Base-by-base conservation (phyloP, 2,329 filamentous ascomycete genomes). In the Sordariomycetes sp. region DNA sequence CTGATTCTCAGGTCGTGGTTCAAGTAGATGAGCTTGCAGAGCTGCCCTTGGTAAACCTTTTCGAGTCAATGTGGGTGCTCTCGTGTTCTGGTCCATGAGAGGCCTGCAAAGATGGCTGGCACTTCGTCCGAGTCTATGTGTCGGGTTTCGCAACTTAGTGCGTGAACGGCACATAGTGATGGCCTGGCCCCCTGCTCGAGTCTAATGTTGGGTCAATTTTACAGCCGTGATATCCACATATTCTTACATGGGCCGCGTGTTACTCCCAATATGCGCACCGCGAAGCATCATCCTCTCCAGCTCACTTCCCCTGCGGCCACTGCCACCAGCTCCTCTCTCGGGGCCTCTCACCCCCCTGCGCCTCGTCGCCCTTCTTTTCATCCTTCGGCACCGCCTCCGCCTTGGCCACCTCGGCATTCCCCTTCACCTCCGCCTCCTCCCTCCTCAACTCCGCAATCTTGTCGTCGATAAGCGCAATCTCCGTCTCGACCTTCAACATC, bases 391-490 rank as follows among this genome's bases (percentile, higher is more conserved):
- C 12, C 25, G 5, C 15, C 15, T 25, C 17, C 52, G 52, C 32
- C 42, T 48, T 48, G 10, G 2, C 8, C 17, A 2, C 12, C 6
- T n/a, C 13, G 32, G 15, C 28, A 10, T 34, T 36, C 36, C n/a
- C 50, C 45, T 57, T 56, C 48, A 52, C 58, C 32, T 52, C 50
- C 36, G 51, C 48, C 12, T 56, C 57, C 34, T 59, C 52, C 15
- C 59, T 58, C 57, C 63, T 61, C 22, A 75, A 56, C 52, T 70
- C 68, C 1, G 66, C 78, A 62, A 94, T 88, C 64, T 82, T 83
- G 57, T 92, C 89, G 64, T 94, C 87, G 39, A 92, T 75, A 5
- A 94, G 68, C 0, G 87, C 84, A 68, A 94, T 90, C 60, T 92
- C 86, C 1, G 81, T 86, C 62, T 94, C 85, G 2, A 92, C 72